Evolutionary conservation across 225 moss, liverwort and hornwort species (phyloP).

Genomic region (Neckera pumila): DNA sequence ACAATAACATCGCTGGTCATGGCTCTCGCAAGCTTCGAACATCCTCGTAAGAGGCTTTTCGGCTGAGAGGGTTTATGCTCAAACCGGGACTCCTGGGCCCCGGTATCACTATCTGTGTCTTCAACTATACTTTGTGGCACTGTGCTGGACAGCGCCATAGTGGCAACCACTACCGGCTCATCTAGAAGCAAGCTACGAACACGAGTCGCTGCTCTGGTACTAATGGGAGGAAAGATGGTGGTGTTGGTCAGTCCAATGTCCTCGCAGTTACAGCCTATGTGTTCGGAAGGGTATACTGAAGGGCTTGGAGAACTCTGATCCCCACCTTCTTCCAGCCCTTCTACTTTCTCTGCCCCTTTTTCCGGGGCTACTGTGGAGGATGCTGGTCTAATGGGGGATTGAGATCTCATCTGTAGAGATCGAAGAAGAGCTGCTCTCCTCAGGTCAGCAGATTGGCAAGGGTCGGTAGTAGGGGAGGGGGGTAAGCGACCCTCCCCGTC

Average conservation of each 20-base stretch:
- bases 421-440: conserved; percentile 78
- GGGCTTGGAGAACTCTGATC: conserved; percentile 58
- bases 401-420: conserved; percentile 71
- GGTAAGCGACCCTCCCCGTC: conserved; percentile 81
- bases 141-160: conserved; percentile 42
- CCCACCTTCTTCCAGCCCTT: conserved; percentile 60
- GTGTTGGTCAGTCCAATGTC: conserved; percentile 24
- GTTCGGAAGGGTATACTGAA: conserved; percentile 51
- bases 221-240: conserved; percentile 31
- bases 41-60: conserved; percentile 26
- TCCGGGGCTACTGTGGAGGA: conserved; percentile 47
- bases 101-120: conserved; percentile 31
- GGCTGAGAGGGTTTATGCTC: conserved; percentile 29
- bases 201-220: conserved; percentile 36
- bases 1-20: conserved; percentile 35
- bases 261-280: conserved; percentile 68
- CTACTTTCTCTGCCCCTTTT: conserved; percentile 41
- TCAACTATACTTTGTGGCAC: conserved; percentile 21
- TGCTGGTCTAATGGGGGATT: conserved; percentile 55
- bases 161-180: conserved; percentile 44
- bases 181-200: conserved; percentile 53
- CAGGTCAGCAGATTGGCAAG: conserved; percentile 85
- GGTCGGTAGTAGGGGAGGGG: conserved; percentile 80
- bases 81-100: conserved; percentile 33
- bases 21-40: conserved; percentile 43